phyloP scores from a whole-genome alignment of 148 eudicot species.

The Rhododendron simsii region DNA sequence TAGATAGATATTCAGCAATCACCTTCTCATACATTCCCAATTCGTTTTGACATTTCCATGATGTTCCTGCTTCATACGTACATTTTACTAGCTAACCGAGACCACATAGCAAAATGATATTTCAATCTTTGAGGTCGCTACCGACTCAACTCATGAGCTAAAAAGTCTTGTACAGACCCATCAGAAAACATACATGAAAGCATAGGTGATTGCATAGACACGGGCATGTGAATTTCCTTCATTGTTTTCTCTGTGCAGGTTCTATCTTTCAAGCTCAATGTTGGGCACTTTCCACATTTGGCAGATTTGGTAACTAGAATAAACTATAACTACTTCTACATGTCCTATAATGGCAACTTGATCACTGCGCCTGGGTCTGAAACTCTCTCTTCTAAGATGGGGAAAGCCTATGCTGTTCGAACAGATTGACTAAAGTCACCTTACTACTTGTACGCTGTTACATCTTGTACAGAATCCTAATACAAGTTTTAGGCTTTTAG shows the following conservation, averaged over 20 bases:
- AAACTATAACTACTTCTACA: conserved; percentile 84
- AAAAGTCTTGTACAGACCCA: not conserved
- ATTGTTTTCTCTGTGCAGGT: conserved; percentile 48
- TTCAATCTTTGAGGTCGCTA: not conserved
- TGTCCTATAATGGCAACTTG: conserved; percentile 76
- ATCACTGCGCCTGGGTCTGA: conserved; percentile 57
- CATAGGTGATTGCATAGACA: not conserved
- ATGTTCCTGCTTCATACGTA: not conserved
- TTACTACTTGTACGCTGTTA: not conserved
- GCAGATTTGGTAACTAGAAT: conserved; percentile 91
- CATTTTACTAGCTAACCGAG: not conserved
- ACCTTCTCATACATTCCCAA: not conserved
- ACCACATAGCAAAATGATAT: not conserved
- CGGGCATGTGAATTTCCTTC: not conserved
- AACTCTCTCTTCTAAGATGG: conserved; percentile 33
- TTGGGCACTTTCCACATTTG: conserved; percentile 90
- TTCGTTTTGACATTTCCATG: not conserved
- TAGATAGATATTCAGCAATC: not conserved
- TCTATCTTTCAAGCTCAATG: conserved; percentile 80
- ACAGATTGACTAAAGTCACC: conserved; percentile 21
- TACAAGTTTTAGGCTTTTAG: not conserved
- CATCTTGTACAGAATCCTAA: not conserved
- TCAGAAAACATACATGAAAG: not conserved
- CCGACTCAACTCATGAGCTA: not conserved
- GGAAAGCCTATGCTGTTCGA: conserved; percentile 38